A percentile compares a stretch with the other conserved stretches of the same genome.
phyloP scores from a whole-genome alignment of 805 yeast species.

The Wickerhamiella dianesei region DNA sequence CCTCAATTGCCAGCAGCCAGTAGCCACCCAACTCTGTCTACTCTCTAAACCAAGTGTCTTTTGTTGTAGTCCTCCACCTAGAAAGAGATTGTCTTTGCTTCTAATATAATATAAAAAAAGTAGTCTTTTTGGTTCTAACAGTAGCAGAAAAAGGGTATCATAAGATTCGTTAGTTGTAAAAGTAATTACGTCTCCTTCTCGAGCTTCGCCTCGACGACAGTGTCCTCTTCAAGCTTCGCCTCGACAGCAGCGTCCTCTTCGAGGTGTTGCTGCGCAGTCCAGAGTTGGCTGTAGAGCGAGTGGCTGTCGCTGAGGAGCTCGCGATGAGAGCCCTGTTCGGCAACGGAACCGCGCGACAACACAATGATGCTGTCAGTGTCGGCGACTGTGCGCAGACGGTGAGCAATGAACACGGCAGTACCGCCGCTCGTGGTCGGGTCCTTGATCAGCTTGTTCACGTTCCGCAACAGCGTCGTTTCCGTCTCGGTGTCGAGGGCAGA shows the following conservation, averaged over 20 bases:
- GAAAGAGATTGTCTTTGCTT: no score
- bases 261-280: constrained; percentile 84
- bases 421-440: constrained; percentile 29
- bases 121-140: no score
- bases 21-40: no score
- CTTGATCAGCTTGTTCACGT: constrained; percentile 54
- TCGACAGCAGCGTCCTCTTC: constrained; percentile 26
- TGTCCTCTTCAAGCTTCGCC: constrained; percentile 28
- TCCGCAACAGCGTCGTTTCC: constrained; percentile 67
- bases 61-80: no score
- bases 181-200: constrained; percentile 12
- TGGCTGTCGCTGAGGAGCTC: constrained; percentile 38
- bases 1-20: no score
- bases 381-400: constrained; percentile 81
- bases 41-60: no score
- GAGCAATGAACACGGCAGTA: constrained; percentile 88
- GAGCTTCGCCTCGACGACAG: constrained; percentile 3
- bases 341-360: constrained; percentile 59
- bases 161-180: no score
- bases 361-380: constrained; percentile 90
- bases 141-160: no score
- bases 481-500: constrained; percentile 95
- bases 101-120: no score
- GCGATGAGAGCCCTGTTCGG: constrained; percentile 77
- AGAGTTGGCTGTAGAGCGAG: constrained; percentile 64